Evolutionary conservation across 352 stramenopile genomes (phyloP), one percentile per base, ranked within the genome.

Genomic region (Phytophthora brassicae): DNA sequence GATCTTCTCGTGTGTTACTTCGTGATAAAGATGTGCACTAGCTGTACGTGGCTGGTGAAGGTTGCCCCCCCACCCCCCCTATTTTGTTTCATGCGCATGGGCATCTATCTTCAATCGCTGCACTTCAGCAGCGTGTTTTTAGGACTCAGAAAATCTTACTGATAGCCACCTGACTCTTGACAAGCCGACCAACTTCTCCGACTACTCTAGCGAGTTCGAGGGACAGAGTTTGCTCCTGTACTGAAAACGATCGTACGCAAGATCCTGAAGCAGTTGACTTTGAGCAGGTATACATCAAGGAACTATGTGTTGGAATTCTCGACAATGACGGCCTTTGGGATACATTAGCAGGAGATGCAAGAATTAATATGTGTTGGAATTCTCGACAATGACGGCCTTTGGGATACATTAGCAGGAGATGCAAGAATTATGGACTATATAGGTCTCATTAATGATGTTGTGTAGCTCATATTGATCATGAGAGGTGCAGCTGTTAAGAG

Each of bases 21-120:
- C 97, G 90, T 19, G 93, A 99, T 64, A 96, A 99, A 70, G 97
- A 99, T 72, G 80, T 99, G 22, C 98, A 99, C 70, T 99, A 96
- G 97, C 77, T 99, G 16, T 96, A 99, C 68, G 95, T 98, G 35
- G 90, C 99, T 64, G 95, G 92, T 36, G 96, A 99, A 72, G 97
- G 97, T 24, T 99, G 97, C 96, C 96, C 97, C 6, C n/a, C n/a
- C n/a, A n/a, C 83, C 90, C 24, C 97, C 97, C 24, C 81, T 99
- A 6, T 90, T 86, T 59, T 96, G 97, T 49, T 99, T 99, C 67
- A 99, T 99, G 97, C 81, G 97, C 23, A 95, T 99, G 72, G 95
- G 95, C 26, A 95, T 95, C 29, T 92, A 99, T 39, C 78, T 99
- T 29, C 96, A 99, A 72, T 96, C 95, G 7, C 75, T 99, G 7